Conservation (phyloP, 1,284 basidiomycete genomes). For the Puccinia polysora region DNA sequence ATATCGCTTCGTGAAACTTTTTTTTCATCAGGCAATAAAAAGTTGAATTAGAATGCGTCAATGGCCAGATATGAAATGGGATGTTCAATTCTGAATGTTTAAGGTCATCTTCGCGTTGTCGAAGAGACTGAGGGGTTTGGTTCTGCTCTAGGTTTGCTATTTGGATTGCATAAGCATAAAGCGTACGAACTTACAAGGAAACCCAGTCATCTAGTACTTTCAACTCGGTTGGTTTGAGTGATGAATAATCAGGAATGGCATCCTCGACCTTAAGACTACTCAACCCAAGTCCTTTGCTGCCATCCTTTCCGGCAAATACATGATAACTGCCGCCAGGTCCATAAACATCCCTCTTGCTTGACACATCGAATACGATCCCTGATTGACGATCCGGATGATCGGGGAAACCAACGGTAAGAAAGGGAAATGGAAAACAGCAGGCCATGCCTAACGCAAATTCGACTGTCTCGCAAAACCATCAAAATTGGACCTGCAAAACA, state of each 20-base stretch:
- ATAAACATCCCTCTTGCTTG: constrained; percentile 71
- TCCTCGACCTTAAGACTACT: constrained; percentile 82
- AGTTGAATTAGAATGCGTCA: neutral
- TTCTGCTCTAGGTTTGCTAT: constrained; percentile 67
- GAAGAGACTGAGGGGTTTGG: constrained; percentile 20
- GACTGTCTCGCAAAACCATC: neutral
- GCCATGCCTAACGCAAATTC: constrained; percentile 25
- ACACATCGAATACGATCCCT: constrained; percentile 79
- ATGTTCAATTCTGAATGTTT: neutral
- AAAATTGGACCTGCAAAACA: neutral
- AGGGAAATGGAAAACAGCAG: constrained; percentile 1
- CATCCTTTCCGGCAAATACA: constrained; percentile 58
- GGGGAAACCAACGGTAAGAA: constrained; percentile 2
- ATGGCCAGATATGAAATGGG: neutral
- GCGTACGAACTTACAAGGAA: constrained; percentile 46
- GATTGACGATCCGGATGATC: constrained; percentile 44
- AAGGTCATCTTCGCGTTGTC: neutral
- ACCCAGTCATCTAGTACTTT: constrained; percentile 90
- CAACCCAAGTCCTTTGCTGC: constrained; percentile 56
- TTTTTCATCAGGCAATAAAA: neutral
- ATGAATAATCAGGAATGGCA: constrained; percentile 80
- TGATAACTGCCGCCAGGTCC: constrained; percentile 67
- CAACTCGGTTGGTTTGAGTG: constrained; percentile 66
- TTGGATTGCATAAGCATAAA: neutral
- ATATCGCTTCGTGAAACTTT: constrained; percentile 61